phyloP scores from a whole-genome alignment of 192 early-diverging fungal species.

The Linnemannia exigua region DNA sequence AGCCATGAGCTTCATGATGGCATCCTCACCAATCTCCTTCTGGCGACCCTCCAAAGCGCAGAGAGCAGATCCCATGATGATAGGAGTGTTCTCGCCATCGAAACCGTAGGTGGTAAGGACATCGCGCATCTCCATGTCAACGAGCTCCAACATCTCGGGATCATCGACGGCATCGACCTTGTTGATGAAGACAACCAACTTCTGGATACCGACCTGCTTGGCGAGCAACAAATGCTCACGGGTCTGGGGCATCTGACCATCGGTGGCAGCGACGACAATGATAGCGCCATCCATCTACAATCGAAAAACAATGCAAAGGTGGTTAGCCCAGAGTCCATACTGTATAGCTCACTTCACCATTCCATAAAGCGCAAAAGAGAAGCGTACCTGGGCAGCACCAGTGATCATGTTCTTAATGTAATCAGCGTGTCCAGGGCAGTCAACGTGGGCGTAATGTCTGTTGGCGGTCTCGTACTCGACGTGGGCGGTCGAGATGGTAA shows the following conservation, averaged over 20 bases:
- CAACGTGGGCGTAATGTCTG: conserved; percentile 96
- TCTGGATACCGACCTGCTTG: conserved; percentile 94
- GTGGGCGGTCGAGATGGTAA: conserved; percentile 97
- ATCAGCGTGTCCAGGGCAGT: conserved; percentile 99
- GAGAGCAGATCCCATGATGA: conserved; percentile 94
- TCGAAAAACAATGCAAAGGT: neutral
- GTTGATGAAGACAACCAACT: conserved; percentile 98
- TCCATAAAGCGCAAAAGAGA: neutral
- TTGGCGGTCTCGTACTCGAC: conserved; percentile 95
- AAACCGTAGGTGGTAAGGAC: conserved; percentile 92
- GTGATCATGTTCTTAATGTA: conserved; percentile 99
- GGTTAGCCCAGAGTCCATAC: neutral
- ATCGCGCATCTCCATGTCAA: conserved; percentile 99
- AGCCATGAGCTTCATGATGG: conserved; percentile 92
- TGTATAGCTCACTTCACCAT: neutral
- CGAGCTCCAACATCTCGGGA: conserved; percentile 97
- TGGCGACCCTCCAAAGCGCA: conserved; percentile 94
- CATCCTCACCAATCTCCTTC: conserved; percentile 91
- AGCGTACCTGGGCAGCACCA: conserved; percentile 90
- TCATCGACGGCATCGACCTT: conserved; percentile 98
- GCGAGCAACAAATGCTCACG: conserved; percentile 98
- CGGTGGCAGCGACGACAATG: conserved; percentile 97
- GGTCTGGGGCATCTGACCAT: conserved; percentile 99
- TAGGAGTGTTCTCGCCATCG: conserved; percentile 91
- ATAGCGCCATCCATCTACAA: conserved; percentile 95